phyloP scores from a whole-genome alignment of 176 grass and related monocot genomes.

The Calamus simplicifolius region DNA sequence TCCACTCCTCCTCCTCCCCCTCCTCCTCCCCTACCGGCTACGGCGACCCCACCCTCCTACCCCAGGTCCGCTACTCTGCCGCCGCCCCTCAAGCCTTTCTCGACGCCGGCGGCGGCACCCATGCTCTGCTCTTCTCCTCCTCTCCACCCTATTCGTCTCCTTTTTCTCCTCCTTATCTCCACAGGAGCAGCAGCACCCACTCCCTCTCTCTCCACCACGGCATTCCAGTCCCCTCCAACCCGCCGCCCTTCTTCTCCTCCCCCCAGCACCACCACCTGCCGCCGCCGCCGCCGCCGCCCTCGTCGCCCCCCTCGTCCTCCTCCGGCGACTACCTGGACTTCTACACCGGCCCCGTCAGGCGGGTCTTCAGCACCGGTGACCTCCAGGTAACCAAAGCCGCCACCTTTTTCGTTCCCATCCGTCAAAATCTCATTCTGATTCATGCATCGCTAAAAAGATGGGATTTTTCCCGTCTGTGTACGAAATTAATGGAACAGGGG shows the following conservation, averaged over 20 bases:
- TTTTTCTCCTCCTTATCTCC: too few species aligned
- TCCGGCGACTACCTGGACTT: constrained; percentile 14
- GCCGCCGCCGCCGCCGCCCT: constrained; percentile 1
- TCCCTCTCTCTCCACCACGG: too few species aligned
- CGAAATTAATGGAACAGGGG: constrained; percentile 31
- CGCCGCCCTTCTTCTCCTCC: not conserved
- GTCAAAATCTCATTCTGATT: not conserved
- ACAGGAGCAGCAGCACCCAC: too few species aligned
- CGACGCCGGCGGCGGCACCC: too few species aligned
- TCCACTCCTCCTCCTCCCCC: too few species aligned
- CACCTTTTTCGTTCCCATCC: not conserved
- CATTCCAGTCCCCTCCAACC: too few species aligned
- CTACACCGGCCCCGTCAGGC: constrained; percentile 10
- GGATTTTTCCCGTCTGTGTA: not conserved
- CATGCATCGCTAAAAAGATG: not conserved
- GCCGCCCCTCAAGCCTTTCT: too few species aligned
- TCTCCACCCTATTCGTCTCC: too few species aligned
- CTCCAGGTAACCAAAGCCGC: constrained; percentile 12
- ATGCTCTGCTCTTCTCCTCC: too few species aligned
- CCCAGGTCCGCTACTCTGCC: too few species aligned
- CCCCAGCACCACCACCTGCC: not conserved
- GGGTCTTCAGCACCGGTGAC: constrained; percentile 26
- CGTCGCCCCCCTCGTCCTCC: constrained; percentile 12
- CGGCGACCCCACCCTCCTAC: too few species aligned
- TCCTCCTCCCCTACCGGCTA: too few species aligned